Base-by-base conservation (phyloP, 2,329 filamentous ascomycete species). In the Colletotrichum musae region DNA sequence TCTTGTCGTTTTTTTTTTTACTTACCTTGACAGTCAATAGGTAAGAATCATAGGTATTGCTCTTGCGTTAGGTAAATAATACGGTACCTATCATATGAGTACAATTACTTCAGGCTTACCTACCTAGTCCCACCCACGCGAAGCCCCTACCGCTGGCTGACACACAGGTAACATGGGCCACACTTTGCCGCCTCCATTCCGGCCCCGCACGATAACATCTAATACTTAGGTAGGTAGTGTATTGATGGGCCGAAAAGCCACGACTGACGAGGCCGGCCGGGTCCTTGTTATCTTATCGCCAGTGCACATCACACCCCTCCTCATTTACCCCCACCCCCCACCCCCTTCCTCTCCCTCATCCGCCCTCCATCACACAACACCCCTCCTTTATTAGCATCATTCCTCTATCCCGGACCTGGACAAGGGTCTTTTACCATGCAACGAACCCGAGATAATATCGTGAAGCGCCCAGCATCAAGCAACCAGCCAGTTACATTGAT, bases 401-500 rank as follows among this genome's bases (percentile, higher is more conserved):
- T 60, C 66, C 26, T 60, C 61, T 69, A 56, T 69, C 43, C 66
- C 67, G 67, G 66, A 53, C 67, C 62, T 57, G 62, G 26, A 45
- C 62, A 66, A 60, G 67, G 62, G 57, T 69, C 26, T 51, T 59
- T 32, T 56, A 51, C 56, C 61, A 24, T 68, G 54, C 48, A 41
- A 45, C 53, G 54, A 58, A 68, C 66, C 67, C 67, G 67, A 69
- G 56, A 69, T 69, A 66, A 66, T 66, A 66, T 69, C 67, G 67
- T 69, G 67, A 57, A 69, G 67, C 67, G 50, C 57, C 43, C 67
- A 69, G 36, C 56, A 47, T 56, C 56, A 32, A 43, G 43, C 52
- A 52, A 26, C 39, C 36, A 53, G 48, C 67, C 67, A 69, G 24
- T 69, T 7, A 58, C 56, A 28, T 66, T 12, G 32, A 16, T 18